Conservation (phyloP, 2,329 filamentous ascomycete species). For the Aspergillus fijiensis region DNA sequence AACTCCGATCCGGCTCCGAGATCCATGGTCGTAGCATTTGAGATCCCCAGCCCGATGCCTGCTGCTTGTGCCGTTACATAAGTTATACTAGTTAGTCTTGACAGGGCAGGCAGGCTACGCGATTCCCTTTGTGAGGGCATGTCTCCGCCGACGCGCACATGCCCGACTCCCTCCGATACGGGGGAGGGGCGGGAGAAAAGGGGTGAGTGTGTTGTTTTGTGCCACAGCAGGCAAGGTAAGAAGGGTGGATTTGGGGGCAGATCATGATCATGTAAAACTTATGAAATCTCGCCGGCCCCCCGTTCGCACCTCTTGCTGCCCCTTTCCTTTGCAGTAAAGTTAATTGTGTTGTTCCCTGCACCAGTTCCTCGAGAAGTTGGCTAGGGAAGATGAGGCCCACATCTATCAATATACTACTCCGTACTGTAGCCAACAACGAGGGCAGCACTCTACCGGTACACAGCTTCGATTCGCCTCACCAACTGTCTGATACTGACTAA, state of each 20-base stretch:
- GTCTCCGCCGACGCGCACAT: neutral
- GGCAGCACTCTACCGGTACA: too few relatives aligned
- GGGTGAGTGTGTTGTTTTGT: neutral
- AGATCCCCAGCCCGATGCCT: neutral
- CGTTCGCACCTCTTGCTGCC: neutral
- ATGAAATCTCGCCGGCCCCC: neutral
- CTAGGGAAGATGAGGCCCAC: too few relatives aligned
- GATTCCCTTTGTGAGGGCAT: neutral
- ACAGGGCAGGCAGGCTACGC: too few relatives aligned
- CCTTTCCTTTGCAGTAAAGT: too few relatives aligned
- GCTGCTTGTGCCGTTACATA: neutral
- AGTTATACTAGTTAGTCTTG: too few relatives aligned
- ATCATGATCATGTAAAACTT: neutral
- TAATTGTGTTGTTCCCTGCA: neutral
- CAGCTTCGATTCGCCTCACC: neutral
- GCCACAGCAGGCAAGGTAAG: neutral
- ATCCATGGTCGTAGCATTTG: neutral
- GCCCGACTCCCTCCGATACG: neutral
- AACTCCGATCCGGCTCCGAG: neutral
- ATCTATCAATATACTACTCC: too few relatives aligned
- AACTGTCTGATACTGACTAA: neutral
- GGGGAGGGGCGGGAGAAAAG: slow-evolving; percentile 1
- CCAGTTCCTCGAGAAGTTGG: too few relatives aligned
- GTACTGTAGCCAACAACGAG: too few relatives aligned
- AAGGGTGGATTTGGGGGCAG: neutral